These are phyloP conservation scores for Coemansia sp. DNA, from an alignment of 192 early-diverging fungal genomes.

Conservation along the genomic window DNA sequence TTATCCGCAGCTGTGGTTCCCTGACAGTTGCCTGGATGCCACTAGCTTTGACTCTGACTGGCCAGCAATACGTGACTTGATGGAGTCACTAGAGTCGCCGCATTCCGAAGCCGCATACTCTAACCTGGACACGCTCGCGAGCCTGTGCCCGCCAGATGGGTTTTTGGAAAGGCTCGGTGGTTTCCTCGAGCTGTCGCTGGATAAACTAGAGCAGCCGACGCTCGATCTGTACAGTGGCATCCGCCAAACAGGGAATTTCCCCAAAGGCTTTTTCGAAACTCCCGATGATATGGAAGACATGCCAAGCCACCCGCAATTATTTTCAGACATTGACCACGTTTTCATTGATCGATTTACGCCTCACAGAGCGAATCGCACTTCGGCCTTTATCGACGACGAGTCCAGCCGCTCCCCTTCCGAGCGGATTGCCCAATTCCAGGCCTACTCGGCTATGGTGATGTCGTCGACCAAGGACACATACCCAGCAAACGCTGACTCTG, in stretches of 20 bases:
- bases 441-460: constrained; percentile 14
- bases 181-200: constrained; percentile 26
- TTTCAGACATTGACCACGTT: background rate
- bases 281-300: constrained; percentile 15
- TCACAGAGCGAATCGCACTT: background rate
- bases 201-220: constrained; percentile 27
- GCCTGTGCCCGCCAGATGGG: constrained; percentile 18
- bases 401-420: constrained; percentile 24
- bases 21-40: constrained; percentile 3
- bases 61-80: constrained; percentile 14
- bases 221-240: constrained; percentile 39
- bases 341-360: constrained; percentile 32
- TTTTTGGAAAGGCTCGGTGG: constrained; percentile 21
- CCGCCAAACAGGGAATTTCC: constrained; percentile 26
- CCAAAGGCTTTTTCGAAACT: constrained; percentile 36
- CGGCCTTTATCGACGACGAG: constrained; percentile 3
- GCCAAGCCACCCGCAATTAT: constrained; percentile 11
- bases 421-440: constrained; percentile 18
- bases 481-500: background rate
- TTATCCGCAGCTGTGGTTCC: constrained; percentile 28
- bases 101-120: background rate
- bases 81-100: constrained; percentile 10
- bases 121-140: constrained; percentile 6
- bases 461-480: background rate
- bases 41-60: constrained; percentile 22